These are phyloP conservation scores for Phyllosticta ampelicida DNA, from an alignment of 2,329 filamentous ascomycete species.

Conservation along the genomic window DNA sequence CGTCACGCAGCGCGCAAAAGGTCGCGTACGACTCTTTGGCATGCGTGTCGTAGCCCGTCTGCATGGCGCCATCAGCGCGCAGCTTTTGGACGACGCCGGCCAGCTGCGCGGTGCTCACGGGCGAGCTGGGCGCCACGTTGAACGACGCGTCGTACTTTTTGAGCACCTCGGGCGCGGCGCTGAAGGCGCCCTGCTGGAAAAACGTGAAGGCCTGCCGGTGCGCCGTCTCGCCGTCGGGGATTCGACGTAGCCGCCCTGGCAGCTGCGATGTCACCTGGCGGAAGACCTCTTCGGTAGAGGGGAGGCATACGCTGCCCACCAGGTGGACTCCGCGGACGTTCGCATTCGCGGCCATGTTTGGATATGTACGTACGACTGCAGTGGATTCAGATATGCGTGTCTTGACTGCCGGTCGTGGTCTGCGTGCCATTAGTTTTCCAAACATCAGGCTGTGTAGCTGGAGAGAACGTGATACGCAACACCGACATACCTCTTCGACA, in stretches of 20 bases:
- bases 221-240: constrained; percentile 16
- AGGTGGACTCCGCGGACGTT: constrained; percentile 13
- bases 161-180: constrained; percentile 5
- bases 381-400: too few species aligned
- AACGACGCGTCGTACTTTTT: constrained; percentile 1
- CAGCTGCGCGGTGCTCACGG: constrained; percentile 4
- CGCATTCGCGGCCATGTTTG: constrained; percentile 1
- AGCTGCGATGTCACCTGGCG: constrained; percentile 3
- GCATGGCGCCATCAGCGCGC: constrained; percentile 5
- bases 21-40: constrained; percentile 25
- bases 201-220: constrained; percentile 11
- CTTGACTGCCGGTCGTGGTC: too few species aligned
- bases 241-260: constrained; percentile 11
- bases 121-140: neutral
- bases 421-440: too few species aligned
- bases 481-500: neutral
- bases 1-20: constrained; percentile 20
- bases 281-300: constrained; percentile 11
- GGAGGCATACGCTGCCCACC: constrained; percentile 13
- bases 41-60: constrained; percentile 23
- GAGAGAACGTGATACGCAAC: too few species aligned
- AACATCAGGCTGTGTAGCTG: too few species aligned
- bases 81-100: constrained; percentile 8
- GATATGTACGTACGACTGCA: too few species aligned
- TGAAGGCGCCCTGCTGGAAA: constrained; percentile 12